Percentiles rank a stretch among this genome's conserved stretches.
These are phyloP conservation scores for Diaporthe sp. DNA, from an alignment of 2,329 filamentous ascomycete species.

Conservation along the genomic window DNA sequence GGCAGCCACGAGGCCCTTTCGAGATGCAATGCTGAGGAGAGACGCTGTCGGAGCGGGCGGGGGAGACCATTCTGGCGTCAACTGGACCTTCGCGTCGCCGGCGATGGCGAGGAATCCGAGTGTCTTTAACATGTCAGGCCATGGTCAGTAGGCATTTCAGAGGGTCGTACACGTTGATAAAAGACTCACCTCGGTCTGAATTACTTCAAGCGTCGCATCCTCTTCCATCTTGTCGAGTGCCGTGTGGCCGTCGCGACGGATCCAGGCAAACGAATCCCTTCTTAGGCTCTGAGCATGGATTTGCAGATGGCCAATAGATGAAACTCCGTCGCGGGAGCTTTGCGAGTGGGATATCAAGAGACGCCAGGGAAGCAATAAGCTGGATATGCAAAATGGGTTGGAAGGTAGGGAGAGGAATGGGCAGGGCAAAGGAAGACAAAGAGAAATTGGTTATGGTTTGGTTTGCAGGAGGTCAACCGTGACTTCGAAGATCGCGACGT, in stretches of 20 bases:
- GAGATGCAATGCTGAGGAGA: conserved; percentile 85
- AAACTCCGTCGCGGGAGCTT: background rate
- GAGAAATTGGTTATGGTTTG: conserved; percentile 20
- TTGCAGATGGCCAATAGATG: background rate
- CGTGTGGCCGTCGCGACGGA: conserved; percentile 37
- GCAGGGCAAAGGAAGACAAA: conserved; percentile 19
- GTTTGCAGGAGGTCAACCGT: conserved; percentile 8
- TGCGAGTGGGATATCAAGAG: background rate
- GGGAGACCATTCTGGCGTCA: conserved; percentile 83
- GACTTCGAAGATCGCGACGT: conserved; percentile 33
- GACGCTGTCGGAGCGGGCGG: conserved; percentile 83
- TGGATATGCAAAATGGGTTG: background rate
- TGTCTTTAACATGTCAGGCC: conserved; percentile 57
- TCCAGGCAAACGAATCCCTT: conserved; percentile 35
- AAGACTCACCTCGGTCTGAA: conserved; percentile 81
- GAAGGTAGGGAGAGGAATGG: background rate
- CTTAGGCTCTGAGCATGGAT: conserved; percentile 33
- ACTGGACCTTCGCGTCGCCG: conserved; percentile 84
- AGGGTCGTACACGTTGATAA: background rate
- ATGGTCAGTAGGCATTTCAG: background rate
- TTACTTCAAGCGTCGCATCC: conserved; percentile 79
- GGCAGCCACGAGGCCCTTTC: conserved; percentile 85
- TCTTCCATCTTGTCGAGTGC: conserved; percentile 50
- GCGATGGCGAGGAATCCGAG: conserved; percentile 86
- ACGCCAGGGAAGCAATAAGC: background rate